Evolutionary conservation across 108 stramenopile species (phyloP).

Genomic region (Skeletonema tropicum): DNA sequence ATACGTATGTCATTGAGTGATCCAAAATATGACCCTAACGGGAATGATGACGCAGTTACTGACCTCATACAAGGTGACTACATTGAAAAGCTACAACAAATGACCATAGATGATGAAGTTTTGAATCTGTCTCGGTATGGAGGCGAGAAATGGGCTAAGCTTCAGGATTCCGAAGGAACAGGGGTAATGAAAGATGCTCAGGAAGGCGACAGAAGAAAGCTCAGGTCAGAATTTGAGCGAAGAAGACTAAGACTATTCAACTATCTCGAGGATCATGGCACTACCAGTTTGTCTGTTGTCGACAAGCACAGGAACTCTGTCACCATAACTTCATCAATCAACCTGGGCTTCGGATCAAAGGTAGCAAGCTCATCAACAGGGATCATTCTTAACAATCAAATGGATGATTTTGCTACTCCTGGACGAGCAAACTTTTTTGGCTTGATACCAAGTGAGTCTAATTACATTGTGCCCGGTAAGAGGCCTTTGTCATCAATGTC

Average conservation of each 20-base stretch:
- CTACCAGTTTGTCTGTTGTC: conserved; percentile 75
- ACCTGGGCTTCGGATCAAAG: conserved; percentile 64
- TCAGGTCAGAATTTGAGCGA: neutral
- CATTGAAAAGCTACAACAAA: conserved; percentile 64
- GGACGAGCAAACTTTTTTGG: conserved; percentile 69
- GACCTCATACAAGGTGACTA: conserved; percentile 58
- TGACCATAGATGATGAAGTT: conserved; percentile 46
- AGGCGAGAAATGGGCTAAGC: conserved; percentile 71
- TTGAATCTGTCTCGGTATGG: conserved; percentile 58
- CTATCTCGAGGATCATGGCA: conserved; percentile 84
- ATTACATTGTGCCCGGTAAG: conserved; percentile 77
- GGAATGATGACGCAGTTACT: conserved; percentile 52
- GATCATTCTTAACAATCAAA: conserved; percentile 76
- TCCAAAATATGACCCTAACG: conserved; percentile 57
- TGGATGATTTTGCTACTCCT: conserved; percentile 68
- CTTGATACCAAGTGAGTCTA: conserved; percentile 65
- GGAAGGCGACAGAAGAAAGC: conserved; percentile 66
- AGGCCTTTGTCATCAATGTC: conserved; percentile 85
- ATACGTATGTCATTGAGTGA: conserved; percentile 88
- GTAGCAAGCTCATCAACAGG: conserved; percentile 76
- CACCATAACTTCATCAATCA: conserved; percentile 74
- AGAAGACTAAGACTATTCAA: conserved; percentile 55
- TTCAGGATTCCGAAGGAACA: conserved; percentile 51
- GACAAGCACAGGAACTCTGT: conserved; percentile 83
- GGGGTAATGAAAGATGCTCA: conserved; percentile 45